These are phyloP conservation scores for Tardiomyces digboiensis DNA, from an alignment of 1,139 yeast genomes.

Conservation along the genomic window DNA sequence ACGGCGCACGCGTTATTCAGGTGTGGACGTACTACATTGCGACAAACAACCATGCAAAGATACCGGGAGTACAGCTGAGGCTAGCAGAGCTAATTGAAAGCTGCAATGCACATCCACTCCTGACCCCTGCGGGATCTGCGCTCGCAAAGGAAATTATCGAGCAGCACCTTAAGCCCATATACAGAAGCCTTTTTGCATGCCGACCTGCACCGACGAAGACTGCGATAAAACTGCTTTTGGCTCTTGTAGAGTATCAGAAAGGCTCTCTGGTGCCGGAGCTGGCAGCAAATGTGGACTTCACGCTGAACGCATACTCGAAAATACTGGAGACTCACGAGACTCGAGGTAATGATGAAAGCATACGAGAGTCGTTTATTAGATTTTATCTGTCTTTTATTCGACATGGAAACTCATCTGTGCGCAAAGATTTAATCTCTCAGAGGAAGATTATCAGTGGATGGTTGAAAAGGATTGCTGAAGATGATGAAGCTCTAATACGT, in stretches of 20 bases:
- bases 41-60: not conserved
- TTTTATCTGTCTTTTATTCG: constrained; percentile 52
- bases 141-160: constrained; percentile 37
- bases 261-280: constrained; percentile 48
- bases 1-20: not conserved
- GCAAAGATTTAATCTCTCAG: constrained; percentile 55
- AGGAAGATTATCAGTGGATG: constrained; percentile 52
- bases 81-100: not conserved
- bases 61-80: not conserved
- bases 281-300: constrained; percentile 57
- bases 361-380: constrained; percentile 48
- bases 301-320: constrained; percentile 52
- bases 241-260: constrained; percentile 40
- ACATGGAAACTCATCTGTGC: constrained; percentile 39
- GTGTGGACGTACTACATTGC: not conserved
- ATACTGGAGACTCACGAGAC: constrained; percentile 27
- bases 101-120: not conserved
- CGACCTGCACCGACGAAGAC: constrained; percentile 57
- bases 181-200: constrained; percentile 54
- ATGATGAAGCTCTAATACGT: constrained; percentile 41
- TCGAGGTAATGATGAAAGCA: constrained; percentile 37
- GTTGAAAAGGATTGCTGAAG: constrained; percentile 51
- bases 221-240: constrained; percentile 43
- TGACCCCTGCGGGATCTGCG: not conserved
- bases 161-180: constrained; percentile 51